A percentile compares a stretch with the other conserved stretches of the same genome.
Conservation (phyloP, 2,329 filamentous ascomycete genomes). For the Talaromyces atroroseus region DNA sequence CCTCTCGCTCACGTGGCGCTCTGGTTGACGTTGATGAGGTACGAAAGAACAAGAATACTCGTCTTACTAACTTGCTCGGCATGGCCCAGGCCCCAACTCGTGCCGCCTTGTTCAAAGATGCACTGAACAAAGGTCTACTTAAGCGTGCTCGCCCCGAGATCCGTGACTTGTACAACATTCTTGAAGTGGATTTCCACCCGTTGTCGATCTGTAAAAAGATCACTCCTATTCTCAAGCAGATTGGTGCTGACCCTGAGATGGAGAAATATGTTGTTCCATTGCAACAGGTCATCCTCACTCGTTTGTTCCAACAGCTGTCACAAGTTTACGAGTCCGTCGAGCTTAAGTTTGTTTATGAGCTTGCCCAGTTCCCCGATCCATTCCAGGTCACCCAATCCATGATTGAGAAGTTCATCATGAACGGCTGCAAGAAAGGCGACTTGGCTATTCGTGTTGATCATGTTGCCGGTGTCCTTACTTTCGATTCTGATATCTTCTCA, state of each 20-base stretch:
- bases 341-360: constrained; percentile 83
- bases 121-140: constrained; percentile 87
- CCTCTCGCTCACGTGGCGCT: constrained; percentile 87
- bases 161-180: constrained; percentile 93
- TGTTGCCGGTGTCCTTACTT: constrained; percentile 88
- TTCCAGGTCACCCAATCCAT: constrained; percentile 87
- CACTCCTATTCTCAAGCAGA: constrained; percentile 88
- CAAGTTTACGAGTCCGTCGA: constrained; percentile 99
- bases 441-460: constrained; percentile 94
- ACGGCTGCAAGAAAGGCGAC: constrained; percentile 99
- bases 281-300: constrained; percentile 96
- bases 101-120: constrained; percentile 88
- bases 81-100: constrained; percentile 88
- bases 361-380: constrained; percentile 92
- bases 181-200: constrained; percentile 98
- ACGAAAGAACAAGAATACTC: constrained; percentile 97
- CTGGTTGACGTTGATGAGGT: constrained; percentile 96
- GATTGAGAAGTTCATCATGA: constrained; percentile 99
- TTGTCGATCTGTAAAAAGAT: constrained; percentile 99
- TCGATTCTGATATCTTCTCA: constrained; percentile 97
- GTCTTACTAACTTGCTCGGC: constrained; percentile 89
- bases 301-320: constrained; percentile 96
- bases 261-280: constrained; percentile 92
- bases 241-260: constrained; percentile 91
- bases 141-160: constrained; percentile 93